phyloP scores from a whole-genome alignment of 768 basidiomycete species.

The Strobilomyces dryophilus region DNA sequence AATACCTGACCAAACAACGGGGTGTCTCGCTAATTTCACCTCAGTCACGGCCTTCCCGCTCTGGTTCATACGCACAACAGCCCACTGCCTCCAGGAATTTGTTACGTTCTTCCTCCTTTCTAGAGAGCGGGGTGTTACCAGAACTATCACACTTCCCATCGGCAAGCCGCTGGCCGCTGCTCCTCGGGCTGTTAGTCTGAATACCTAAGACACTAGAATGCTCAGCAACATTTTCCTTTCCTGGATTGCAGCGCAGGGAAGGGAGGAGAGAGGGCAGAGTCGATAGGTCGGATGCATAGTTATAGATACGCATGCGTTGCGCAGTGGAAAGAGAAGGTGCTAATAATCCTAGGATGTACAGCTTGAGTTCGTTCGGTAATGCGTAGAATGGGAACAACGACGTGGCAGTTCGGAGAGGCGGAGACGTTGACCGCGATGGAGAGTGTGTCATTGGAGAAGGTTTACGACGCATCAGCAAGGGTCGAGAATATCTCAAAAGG shows the following conservation, averaged over 20 bases:
- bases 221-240: slow-evolving; percentile 19
- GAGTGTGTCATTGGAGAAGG: slow-evolving; percentile 10
- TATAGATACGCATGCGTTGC: slow-evolving; percentile 53
- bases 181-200: slow-evolving; percentile 3
- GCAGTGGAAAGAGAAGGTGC: slow-evolving; percentile 53
- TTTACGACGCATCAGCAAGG: slow-evolving; percentile 38
- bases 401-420: slow-evolving; percentile 11
- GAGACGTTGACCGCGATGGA: slow-evolving; percentile 14
- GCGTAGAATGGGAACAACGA: slow-evolving; percentile 34
- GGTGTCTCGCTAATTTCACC: not conserved
- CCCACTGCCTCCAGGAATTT: slow-evolving; percentile 43
- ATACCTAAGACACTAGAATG: slow-evolving; percentile 16
- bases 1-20: not conserved
- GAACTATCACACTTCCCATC: slow-evolving; percentile 39
- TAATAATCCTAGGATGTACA: slow-evolving; percentile 51
- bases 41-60: slow-evolving; percentile 4
- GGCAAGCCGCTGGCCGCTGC: slow-evolving; percentile 24
- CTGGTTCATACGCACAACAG: slow-evolving; percentile 46
- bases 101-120: slow-evolving; percentile 39
- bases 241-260: slow-evolving; percentile 21
- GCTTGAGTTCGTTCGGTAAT: slow-evolving; percentile 56
- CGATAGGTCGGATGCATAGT: slow-evolving; percentile 44
- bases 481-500: slow-evolving; percentile 47
- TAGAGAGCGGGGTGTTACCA: slow-evolving; percentile 35
- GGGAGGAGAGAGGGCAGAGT: slow-evolving; percentile 47